phyloP scores from a whole-genome alignment of 148 eudicot species.

The Heliamphora exappendiculata region DNA sequence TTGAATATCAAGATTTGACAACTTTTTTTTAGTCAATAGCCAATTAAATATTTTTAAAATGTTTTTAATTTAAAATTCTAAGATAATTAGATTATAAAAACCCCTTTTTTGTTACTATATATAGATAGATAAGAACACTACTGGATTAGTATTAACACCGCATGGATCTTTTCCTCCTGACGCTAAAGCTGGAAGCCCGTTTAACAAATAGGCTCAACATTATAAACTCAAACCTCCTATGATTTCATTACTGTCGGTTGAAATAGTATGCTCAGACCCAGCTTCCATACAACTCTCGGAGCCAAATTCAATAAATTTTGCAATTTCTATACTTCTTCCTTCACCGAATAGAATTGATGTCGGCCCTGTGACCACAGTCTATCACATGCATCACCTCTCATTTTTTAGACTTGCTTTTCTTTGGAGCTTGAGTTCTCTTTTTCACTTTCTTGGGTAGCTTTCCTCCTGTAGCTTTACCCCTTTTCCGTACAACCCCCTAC shows the following conservation, averaged over 20 bases:
- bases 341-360: neutral
- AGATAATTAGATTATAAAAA: no score
- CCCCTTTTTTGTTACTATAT: no score
- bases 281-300: neutral
- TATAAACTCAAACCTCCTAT: neutral
- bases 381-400: conserved; percentile 19
- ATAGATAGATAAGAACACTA: no score
- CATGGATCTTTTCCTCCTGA: no score
- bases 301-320: neutral
- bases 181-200: neutral
- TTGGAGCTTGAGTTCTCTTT: conserved; percentile 60
- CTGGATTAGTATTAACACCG: no score
- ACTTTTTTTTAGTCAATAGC: no score
- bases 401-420: conserved; percentile 77
- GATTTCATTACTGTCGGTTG: neutral
- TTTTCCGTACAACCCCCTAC: conserved; percentile 57
- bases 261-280: neutral
- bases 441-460: conserved; percentile 55
- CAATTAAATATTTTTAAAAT: no score
- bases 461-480: conserved; percentile 50
- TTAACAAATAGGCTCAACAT: neutral
- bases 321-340: neutral
- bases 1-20: no score
- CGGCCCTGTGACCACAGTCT: neutral
- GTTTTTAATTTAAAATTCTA: no score